Conservation (phyloP, 306 rosid species). For the Corylus americana region DNA sequence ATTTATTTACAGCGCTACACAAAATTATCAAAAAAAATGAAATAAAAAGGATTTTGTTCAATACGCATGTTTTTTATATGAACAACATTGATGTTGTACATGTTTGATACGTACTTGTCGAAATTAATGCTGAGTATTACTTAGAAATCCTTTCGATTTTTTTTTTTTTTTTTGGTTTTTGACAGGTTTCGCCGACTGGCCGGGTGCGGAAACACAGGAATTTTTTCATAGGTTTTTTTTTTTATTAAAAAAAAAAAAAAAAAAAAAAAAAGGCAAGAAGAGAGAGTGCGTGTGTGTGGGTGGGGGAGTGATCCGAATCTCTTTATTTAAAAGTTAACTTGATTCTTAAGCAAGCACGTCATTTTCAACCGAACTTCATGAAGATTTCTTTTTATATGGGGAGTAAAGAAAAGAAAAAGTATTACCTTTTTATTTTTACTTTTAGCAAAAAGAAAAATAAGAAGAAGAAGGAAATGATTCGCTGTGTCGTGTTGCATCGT, state of each 20-base stretch:
- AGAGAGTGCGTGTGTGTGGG: not conserved
- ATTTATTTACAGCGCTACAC: too few relatives aligned
- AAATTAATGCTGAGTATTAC: too few relatives aligned
- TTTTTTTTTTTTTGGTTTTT: not conserved
- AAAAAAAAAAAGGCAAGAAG: not conserved
- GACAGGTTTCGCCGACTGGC: too few relatives aligned
- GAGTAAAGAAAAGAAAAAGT: not conserved
- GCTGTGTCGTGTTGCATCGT: not conserved
- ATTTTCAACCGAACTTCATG: slow-evolving; percentile 14
- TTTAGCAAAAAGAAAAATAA: too few relatives aligned
- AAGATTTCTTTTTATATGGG: not conserved
- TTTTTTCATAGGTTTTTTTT: too few relatives aligned
- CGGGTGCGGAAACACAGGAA: too few relatives aligned
- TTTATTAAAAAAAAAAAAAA: not conserved
- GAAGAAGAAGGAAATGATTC: not conserved
- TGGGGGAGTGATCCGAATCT: slow-evolving; percentile 14
- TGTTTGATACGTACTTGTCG: too few relatives aligned
- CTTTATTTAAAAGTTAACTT: slow-evolving; percentile 23
- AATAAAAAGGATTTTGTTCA: too few relatives aligned
- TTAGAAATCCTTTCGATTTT: not conserved
- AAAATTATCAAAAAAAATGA: too few relatives aligned
- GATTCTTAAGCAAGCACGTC: slow-evolving; percentile 39
- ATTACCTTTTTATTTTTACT: not conserved
- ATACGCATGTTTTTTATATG: too few relatives aligned
- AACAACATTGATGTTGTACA: too few relatives aligned